These are phyloP conservation scores for Eimeria tenella DNA, from an alignment of 169 alveolate species.

Conservation along the genomic window DNA sequence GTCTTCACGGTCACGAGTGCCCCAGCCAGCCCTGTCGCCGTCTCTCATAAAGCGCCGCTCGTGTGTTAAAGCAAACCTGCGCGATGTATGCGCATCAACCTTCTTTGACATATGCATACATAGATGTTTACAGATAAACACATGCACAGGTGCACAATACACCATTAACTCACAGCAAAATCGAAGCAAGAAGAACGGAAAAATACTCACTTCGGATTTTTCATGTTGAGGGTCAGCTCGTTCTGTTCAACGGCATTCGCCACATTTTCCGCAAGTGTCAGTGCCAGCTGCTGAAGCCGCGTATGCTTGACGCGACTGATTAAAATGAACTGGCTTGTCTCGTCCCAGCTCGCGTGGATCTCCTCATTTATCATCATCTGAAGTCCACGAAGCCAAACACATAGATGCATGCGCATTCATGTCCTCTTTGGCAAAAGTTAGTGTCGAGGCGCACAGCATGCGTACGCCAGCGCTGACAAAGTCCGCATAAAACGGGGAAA, in stretches of 20 bases:
- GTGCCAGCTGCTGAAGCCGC: conserved; percentile 90
- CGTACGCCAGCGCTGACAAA: too few relatives aligned
- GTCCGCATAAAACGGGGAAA: too few relatives aligned
- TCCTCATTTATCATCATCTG: conserved; percentile 93
- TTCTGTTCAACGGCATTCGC: conserved; percentile 91
- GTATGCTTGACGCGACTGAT: conserved; percentile 93
- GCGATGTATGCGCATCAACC: too few relatives aligned
- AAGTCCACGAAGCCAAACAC: background rate
- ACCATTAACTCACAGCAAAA: background rate
- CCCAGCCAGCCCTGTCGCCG: conserved; percentile 42
- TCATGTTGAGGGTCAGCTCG: conserved; percentile 91
- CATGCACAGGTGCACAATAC: background rate
- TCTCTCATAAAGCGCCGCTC: conserved; percentile 33
- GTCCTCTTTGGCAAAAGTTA: too few relatives aligned
- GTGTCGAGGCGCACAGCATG: background rate
- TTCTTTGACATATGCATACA: too few relatives aligned
- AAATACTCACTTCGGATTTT: conserved; percentile 88
- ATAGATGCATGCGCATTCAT: background rate
- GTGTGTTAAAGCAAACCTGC: conserved; percentile 43
- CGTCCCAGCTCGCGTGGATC: conserved; percentile 94
- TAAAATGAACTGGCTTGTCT: conserved; percentile 90
- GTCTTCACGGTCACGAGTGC: conserved; percentile 20
- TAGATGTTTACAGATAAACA: background rate
- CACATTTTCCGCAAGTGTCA: conserved; percentile 89
- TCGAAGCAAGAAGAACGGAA: background rate